Base-by-base conservation (phyloP, 75 land plant genomes). In the Chamaecyparis obtusa region DNA sequence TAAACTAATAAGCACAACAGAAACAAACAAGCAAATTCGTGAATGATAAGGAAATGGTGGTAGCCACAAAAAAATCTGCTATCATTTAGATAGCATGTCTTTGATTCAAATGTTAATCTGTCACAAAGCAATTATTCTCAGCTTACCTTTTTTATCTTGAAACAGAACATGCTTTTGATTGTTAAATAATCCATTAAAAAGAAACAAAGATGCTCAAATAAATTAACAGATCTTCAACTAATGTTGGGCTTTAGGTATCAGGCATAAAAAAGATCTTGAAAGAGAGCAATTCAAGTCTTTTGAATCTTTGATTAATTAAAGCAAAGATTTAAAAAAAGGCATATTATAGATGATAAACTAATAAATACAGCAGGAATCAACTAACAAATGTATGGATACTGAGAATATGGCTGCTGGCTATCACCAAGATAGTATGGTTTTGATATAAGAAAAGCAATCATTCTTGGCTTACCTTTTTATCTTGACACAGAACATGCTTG, bases 341-440 rank as follows among this genome's bases (percentile, higher is more conserved):
- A 24, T 7, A 0, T 2, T 24, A 80, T 24, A 24, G 83, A 80
- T 43, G 37, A 79, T 41, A 80, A 80, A 44, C 44, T 41, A 19
- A 27, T 10, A 43, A 81, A 30, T 14, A 81, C 51, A 9, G 30
- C 32, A n/a, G n/a, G 15, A 8, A 46, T 46, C 33, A 81, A 27
- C 83, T 32, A 81, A 51, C 15, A 43, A 44, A 44, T 44, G 48
- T 7, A 27, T n/a, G 8, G 24, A 44, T 39, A 44, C 2, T 10
- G 44, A 21, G 49, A 30, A n/a, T 33, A 74, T 74, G 76, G 36
- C 33, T 15, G 36, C 36, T 10, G 16, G 14, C 48, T 46, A 81
- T 81, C 83, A 43, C n/a, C 46, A 9, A 81, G 51, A 81, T 81
- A 81, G 51, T 30, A 81, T 81, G 30, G n/a, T n/a, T 24, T 43